Base-by-base conservation (phyloP, 2,329 filamentous ascomycete genomes). In the Xylariaceae sp. region DNA sequence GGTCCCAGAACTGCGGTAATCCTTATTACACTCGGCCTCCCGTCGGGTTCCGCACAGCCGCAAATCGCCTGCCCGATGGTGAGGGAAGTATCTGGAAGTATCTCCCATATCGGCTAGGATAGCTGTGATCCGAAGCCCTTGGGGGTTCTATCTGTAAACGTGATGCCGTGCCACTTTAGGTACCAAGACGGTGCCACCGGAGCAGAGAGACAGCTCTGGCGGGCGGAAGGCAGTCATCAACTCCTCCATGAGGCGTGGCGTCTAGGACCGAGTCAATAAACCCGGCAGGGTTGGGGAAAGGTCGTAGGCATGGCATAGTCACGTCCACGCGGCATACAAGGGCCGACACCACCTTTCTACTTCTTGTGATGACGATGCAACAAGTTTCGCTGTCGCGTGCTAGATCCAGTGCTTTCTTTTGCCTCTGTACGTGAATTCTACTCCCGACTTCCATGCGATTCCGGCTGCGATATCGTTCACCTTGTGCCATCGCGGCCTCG, bases 161-260 rank as follows among this genome's bases (percentile, higher is more conserved):
- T 26, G 47, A 60, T 52, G 56, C 49, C 41, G 67, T 68, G 58
- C 51, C 53, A 68, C 66, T 55, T 68, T 69, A 57, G 65, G 67
- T 67, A 66, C 58, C 63, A 61, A 65, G 47, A 61, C 55, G 51
- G 57, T 55, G 52, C 22, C 52, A 56, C 54, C 45, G 49, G 57
- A 55, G 41, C 47, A 48, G 37, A 54, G 19, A 53, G 47, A 52
- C 45, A 47, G 44, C 29, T 56, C 47, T 59, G 47, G 53, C 42
- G 53, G 55, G 55, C 47, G 36, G 32, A 49, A 56, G 30, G 30
- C 41, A 2, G 63, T 60, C 39, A 46, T 51, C 61, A 42, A 40
- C 52, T 63, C 46, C 62, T 57, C 32, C 16, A 10, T 49, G 12
- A 45, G 21, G 19, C 26, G 16, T 44, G 10, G 41, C 50, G 42